phyloP scores from a whole-genome alignment of 345 rosid species.

The Geranium rotundifolium region DNA sequence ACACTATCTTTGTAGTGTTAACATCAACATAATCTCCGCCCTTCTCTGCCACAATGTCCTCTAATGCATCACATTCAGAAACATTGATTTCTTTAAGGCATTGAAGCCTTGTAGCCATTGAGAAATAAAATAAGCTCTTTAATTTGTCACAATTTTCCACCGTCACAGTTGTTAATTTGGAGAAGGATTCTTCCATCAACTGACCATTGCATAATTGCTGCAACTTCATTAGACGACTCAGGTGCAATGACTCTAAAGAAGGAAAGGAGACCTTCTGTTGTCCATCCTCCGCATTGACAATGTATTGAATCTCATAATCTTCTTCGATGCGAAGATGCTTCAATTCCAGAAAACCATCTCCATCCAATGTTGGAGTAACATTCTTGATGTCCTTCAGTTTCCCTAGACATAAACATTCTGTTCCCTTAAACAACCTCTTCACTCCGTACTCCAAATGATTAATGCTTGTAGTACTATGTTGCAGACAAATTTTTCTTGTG shows the following conservation, averaged over 20 bases:
- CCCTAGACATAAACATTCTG: slow-evolving; percentile 10
- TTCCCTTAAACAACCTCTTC: slow-evolving; percentile 1
- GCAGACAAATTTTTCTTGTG: not conserved
- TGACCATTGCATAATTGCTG: slow-evolving; percentile 12
- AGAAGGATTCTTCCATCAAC: slow-evolving; percentile 1
- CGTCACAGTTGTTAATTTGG: slow-evolving; percentile 2
- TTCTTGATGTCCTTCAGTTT: slow-evolving; percentile 3
- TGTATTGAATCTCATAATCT: not conserved
- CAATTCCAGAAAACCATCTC: slow-evolving; percentile 8
- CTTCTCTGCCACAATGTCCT: slow-evolving; percentile 9
- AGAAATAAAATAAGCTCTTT: slow-evolving; percentile 14
- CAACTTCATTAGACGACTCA: slow-evolving; percentile 9
- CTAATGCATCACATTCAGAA: slow-evolving; percentile 6
- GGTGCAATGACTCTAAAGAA: slow-evolving; percentile 11
- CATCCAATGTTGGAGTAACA: not conserved
- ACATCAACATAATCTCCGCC: too few relatives aligned
- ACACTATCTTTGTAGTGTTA: too few relatives aligned
- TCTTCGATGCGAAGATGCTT: slow-evolving; percentile 11
- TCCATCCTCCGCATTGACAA: not conserved
- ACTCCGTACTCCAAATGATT: not conserved
- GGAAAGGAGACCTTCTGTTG: slow-evolving; percentile 3
- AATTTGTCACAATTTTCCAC: slow-evolving; percentile 10
- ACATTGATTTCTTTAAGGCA: slow-evolving; percentile 13
- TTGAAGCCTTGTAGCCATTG: slow-evolving; percentile 5
- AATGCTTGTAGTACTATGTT: too few relatives aligned